These are phyloP conservation scores for Ustilago curta DNA, from an alignment of 1,284 basidiomycete genomes.

Conservation along the genomic window DNA sequence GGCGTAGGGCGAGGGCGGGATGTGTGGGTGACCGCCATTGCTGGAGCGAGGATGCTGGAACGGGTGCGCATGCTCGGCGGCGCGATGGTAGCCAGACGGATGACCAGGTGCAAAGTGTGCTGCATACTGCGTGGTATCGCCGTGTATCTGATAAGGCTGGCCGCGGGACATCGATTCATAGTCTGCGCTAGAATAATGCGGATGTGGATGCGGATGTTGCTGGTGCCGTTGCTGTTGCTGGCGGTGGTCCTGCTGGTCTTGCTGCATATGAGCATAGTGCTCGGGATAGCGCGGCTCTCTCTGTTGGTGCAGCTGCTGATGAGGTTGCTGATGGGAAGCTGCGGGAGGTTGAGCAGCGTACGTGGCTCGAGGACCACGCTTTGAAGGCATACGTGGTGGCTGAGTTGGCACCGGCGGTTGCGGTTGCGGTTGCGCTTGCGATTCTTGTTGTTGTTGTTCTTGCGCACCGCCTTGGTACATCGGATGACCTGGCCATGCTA, in stretches of 20 bases:
- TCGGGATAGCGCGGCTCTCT: constrained; percentile 14
- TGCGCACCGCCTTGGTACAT: constrained; percentile 12
- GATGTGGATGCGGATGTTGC: constrained; percentile 2
- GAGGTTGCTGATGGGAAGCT: neutral
- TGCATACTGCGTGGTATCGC: constrained; percentile 6
- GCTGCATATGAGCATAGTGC: constrained; percentile 15
- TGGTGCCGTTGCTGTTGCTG: constrained; percentile 9
- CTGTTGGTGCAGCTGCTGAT: too few species aligned
- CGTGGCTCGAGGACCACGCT: constrained; percentile 33
- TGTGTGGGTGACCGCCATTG: constrained; percentile 1
- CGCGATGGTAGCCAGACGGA: neutral
- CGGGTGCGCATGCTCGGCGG: constrained; percentile 16
- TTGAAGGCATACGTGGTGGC: constrained; percentile 7
- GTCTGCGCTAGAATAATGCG: neutral
- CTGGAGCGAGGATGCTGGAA: constrained; percentile 4
- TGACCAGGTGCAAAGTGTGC: neutral
- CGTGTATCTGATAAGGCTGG: neutral
- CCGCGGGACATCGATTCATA: constrained; percentile 19
- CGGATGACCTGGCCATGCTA: constrained; percentile 20
- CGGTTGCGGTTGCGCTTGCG: neutral
- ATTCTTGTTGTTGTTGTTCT: too few species aligned
- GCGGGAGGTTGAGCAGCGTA: constrained; percentile 31
- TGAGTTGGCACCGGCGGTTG: constrained; percentile 14
- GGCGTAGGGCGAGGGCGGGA: neutral
- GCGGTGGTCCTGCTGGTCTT: neutral